These are phyloP conservation scores for Podila clonocystis DNA, from an alignment of 192 early-diverging fungal species.

Conservation along the genomic window DNA sequence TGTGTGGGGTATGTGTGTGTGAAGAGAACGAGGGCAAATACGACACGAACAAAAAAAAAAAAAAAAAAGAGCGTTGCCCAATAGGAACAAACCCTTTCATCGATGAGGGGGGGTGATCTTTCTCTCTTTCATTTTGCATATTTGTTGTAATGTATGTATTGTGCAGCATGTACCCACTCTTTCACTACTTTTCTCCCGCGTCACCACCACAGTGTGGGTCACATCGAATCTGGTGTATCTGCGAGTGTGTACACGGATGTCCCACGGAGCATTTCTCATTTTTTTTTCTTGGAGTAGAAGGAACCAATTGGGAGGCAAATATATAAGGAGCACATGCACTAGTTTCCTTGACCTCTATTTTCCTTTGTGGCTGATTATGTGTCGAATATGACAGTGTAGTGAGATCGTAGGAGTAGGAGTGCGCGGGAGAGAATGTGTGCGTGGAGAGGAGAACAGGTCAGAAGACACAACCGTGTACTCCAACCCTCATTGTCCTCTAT, in stretches of 20 bases:
- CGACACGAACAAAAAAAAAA: too few species aligned
- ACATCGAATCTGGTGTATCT: slow-evolving; percentile 4
- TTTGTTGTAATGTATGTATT: not conserved
- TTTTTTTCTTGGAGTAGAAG: not conserved
- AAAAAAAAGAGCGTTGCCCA: not conserved
- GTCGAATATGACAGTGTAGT: too few species aligned
- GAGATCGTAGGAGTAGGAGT: too few species aligned
- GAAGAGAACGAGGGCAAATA: too few species aligned
- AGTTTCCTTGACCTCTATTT: not conserved
- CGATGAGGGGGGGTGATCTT: not conserved
- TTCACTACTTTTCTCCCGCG: not conserved
- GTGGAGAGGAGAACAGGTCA: too few species aligned
- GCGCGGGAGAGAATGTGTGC: too few species aligned
- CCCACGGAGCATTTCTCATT: slow-evolving; percentile 19
- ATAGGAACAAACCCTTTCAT: not conserved
- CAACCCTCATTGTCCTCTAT: not conserved
- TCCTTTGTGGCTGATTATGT: not conserved
- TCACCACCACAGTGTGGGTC: too few species aligned
- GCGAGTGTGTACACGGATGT: not conserved
- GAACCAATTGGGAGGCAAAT: not conserved
- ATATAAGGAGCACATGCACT: not conserved
- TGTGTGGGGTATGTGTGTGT: too few species aligned
- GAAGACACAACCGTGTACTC: not conserved
- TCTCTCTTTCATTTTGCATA: not conserved
- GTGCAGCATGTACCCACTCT: not conserved